phyloP scores from a whole-genome alignment of 2,329 filamentous ascomycete genomes.

The Fusarium kyushuense region DNA sequence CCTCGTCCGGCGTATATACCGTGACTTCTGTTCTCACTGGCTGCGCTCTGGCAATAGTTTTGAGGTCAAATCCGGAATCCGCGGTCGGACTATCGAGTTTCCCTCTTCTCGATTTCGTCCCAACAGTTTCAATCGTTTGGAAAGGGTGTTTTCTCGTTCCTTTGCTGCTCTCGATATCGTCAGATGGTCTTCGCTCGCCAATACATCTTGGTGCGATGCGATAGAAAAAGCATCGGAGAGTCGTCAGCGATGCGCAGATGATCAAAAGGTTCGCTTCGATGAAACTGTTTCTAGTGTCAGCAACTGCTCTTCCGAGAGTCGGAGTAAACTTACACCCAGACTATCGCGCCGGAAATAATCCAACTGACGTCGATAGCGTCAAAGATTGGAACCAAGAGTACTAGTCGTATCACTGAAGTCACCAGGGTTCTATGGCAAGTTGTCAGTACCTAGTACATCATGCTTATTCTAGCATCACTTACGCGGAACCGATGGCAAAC shows the following conservation, averaged over 20 bases:
- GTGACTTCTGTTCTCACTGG: slow-evolving; percentile 36
- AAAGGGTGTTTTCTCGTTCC: slow-evolving; percentile 37
- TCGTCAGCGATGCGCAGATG: slow-evolving; percentile 54
- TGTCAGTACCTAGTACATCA: slow-evolving; percentile 10
- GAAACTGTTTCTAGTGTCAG: slow-evolving; percentile 45
- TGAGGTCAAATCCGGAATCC: slow-evolving; percentile 40
- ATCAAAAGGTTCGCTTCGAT: slow-evolving; percentile 54
- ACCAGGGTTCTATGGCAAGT: slow-evolving; percentile 49
- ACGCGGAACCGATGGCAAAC: slow-evolving; percentile 59
- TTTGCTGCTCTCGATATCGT: slow-evolving; percentile 1
- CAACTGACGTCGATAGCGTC: slow-evolving; percentile 49
- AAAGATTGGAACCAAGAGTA: slow-evolving; percentile 48
- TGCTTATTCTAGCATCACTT: not conserved
- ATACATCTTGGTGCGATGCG: slow-evolving; percentile 48
- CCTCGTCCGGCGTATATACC: slow-evolving; percentile 25
- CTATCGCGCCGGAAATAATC: slow-evolving; percentile 46
- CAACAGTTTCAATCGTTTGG: slow-evolving; percentile 31
- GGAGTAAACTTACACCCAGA: slow-evolving; percentile 48
- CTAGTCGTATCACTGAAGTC: slow-evolving; percentile 52
- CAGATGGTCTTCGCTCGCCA: slow-evolving; percentile 36
- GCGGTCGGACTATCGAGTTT: slow-evolving; percentile 24
- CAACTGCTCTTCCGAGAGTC: not conserved
- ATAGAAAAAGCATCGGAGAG: slow-evolving; percentile 52
- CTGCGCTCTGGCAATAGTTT: slow-evolving; percentile 40
- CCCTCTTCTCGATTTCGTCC: slow-evolving; percentile 7